Percentiles rank a stretch among this genome's conserved stretches.
Evolutionary conservation across 331 rosid species (phyloP).

Genomic region (Quercus lobata): DNA sequence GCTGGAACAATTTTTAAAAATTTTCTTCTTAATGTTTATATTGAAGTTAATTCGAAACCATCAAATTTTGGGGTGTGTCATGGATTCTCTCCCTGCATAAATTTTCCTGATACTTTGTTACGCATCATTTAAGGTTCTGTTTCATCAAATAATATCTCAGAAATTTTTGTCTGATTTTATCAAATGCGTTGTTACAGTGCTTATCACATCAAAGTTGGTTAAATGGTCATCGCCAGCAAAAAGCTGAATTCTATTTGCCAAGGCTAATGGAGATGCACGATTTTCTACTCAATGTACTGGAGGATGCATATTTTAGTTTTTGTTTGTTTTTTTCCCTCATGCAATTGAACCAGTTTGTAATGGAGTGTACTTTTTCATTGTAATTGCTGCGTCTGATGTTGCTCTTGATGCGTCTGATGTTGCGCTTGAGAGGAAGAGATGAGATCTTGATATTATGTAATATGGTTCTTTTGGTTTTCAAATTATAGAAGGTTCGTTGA

Average conservation of each 20-base stretch:
- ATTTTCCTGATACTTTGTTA: neutral
- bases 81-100: neutral
- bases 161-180: neutral
- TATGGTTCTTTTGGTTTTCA: no score
- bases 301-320: neutral
- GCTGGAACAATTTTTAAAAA: neutral
- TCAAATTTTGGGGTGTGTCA: neutral
- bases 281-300: neutral
- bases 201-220: neutral
- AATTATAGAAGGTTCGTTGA: no score
- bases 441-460: no score
- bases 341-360: neutral
- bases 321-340: neutral
- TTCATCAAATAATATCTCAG: neutral
- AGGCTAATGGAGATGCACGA: neutral
- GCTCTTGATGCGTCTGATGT: no score
- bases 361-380: neutral
- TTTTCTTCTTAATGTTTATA: neutral
- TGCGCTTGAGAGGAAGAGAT: no score
- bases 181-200: neutral
- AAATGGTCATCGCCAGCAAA: neutral
- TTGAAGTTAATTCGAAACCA: neutral
- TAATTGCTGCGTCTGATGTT: neutral
- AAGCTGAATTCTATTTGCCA: neutral
- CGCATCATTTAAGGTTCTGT: neutral